Conservation (phyloP, 2,329 filamentous ascomycete genomes). For the Teratosphaeria zuluensis region DNA sequence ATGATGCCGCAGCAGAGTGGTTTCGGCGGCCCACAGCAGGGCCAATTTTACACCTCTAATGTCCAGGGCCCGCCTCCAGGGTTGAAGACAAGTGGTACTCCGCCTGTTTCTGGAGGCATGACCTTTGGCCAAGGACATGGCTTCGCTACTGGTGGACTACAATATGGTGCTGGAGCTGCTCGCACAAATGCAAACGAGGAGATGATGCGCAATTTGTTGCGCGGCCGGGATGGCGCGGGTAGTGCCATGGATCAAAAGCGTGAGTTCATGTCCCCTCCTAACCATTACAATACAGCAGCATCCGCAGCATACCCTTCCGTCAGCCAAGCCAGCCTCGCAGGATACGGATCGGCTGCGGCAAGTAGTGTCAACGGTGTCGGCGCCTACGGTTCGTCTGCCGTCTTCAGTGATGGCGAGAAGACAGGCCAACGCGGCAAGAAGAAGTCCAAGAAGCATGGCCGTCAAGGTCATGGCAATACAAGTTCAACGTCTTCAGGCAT, state of each 20-base stretch:
- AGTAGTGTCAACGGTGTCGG: background rate
- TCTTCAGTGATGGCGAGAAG: constrained; percentile 9
- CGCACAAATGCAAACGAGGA: constrained; percentile 67
- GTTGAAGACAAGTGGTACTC: constrained; percentile 87
- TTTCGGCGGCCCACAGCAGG: constrained; percentile 44
- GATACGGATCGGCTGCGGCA: background rate
- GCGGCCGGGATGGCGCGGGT: constrained; percentile 41
- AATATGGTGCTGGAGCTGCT: constrained; percentile 46
- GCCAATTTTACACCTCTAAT: constrained; percentile 69
- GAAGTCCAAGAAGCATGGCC: constrained; percentile 10
- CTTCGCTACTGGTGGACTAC: constrained; percentile 59
- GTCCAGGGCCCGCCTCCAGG: constrained; percentile 92
- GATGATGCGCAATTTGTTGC: constrained; percentile 72
- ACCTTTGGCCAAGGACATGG: constrained; percentile 87
- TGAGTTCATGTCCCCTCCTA: constrained; percentile 18
- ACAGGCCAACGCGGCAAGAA: constrained; percentile 8
- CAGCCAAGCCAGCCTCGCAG: constrained; percentile 1
- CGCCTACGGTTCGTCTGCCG: constrained; percentile 2
- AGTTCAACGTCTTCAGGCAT: constrained; percentile 5
- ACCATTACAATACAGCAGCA: constrained; percentile 75
- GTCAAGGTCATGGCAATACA: constrained; percentile 6
- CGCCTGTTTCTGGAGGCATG: constrained; percentile 65
- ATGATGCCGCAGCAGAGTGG: constrained; percentile 57
- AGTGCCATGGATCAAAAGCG: constrained; percentile 16
- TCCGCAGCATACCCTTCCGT: constrained; percentile 37